These are phyloP conservation scores for Brasilioporus rufonigricans DNA, from an alignment of 768 basidiomycete genomes.

Conservation along the genomic window DNA sequence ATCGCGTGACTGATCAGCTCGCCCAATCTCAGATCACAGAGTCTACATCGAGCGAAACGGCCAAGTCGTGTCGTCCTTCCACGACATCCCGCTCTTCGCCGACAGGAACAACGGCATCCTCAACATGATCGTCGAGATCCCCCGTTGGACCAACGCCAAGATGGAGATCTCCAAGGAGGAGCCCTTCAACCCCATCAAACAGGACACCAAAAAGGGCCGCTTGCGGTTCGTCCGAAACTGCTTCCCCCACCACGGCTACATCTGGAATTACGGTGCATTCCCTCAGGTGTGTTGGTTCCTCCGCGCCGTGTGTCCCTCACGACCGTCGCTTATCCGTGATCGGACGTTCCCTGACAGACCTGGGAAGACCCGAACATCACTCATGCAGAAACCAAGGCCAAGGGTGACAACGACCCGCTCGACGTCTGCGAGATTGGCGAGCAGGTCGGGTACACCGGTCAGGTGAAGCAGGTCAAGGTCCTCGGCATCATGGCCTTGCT, in stretches of 20 bases:
- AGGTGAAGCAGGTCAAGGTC: conserved; percentile 99
- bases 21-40: conserved; percentile 73
- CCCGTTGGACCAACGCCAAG: conserved; percentile 99
- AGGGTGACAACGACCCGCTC: conserved; percentile 98
- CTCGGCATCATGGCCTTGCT: conserved; percentile 99
- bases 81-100: conserved; percentile 97
- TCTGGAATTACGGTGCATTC: conserved; percentile 99
- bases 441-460: conserved; percentile 94
- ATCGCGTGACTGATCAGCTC: conserved; percentile 19
- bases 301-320: background rate
- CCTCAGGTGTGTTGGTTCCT: conserved; percentile 65
- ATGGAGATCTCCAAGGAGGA: conserved; percentile 99
- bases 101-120: conserved; percentile 93
- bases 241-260: conserved; percentile 99
- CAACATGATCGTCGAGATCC: conserved; percentile 99
- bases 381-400: conserved; percentile 97
- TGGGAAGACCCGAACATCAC: conserved; percentile 91
- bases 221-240: conserved; percentile 98
- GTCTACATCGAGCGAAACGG: conserved; percentile 92
- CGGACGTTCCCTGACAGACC: conserved; percentile 50
- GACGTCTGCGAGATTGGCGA: conserved; percentile 99
- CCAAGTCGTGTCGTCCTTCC: conserved; percentile 81
- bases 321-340: background rate
- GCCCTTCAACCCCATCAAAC: conserved; percentile 99
- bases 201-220: conserved; percentile 96